Conservation (phyloP, 768 basidiomycete genomes). For the Daedaleopsis sinensis region DNA sequence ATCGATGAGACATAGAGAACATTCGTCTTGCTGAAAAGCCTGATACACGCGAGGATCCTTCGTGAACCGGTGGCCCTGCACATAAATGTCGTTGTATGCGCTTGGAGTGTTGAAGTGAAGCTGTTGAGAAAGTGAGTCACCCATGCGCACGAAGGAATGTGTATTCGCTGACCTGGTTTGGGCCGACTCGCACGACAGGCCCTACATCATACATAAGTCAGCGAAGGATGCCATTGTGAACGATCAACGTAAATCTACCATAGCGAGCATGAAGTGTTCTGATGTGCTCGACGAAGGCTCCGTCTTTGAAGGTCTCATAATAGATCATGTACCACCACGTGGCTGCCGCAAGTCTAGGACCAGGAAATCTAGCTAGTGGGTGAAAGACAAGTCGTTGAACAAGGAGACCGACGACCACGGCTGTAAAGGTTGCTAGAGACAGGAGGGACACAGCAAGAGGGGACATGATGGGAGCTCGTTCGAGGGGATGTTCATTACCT, state of each 20-base stretch:
- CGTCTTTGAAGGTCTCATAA: conserved; percentile 18
- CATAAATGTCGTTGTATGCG: neutral
- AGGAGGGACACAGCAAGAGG: no score
- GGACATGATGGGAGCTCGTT: no score
- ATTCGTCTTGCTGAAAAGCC: neutral
- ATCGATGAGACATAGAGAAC: neutral
- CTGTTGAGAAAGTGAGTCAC: neutral
- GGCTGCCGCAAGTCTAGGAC: conserved; percentile 23
- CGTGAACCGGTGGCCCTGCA: neutral
- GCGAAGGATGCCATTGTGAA: no score
- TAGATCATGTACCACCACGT: conserved; percentile 21
- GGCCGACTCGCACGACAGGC: neutral
- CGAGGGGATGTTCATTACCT: no score
- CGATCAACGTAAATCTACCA: no score
- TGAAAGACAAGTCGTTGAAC: conserved; percentile 17
- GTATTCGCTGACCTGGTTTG: neutral
- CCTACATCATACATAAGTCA: no score
- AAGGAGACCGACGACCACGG: no score
- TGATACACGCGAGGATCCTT: neutral
- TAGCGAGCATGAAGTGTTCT: conserved; percentile 40
- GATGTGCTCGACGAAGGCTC: conserved; percentile 35
- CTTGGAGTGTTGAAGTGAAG: neutral
- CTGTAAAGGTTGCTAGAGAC: no score
- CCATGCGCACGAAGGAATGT: neutral
- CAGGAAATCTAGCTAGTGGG: conserved; percentile 25